Evolutionary conservation across 202 grass and related monocot species (phyloP).

Genomic region (Miscanthus sacchariflorus): DNA sequence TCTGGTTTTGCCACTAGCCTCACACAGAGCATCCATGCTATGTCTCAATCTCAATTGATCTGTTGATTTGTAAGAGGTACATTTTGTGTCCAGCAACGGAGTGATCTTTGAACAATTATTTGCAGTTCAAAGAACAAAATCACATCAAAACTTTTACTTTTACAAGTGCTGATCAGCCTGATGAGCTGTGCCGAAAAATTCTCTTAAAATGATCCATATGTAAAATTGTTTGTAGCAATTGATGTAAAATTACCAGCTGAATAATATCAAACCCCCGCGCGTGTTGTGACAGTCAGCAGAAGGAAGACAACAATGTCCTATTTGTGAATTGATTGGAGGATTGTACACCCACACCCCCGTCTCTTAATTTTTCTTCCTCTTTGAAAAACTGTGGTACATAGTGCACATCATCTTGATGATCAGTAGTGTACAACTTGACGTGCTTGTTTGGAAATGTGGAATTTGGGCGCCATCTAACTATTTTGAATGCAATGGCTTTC

Average conservation of each 20-base stretch:
- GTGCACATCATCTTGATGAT: not conserved
- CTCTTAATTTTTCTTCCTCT: not conserved
- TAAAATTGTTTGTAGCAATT: not conserved
- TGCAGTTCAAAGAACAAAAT: not conserved
- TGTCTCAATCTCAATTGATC: not conserved
- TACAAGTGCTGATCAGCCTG: not conserved
- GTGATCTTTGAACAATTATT: not conserved
- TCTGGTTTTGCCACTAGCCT: not conserved
- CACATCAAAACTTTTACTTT: not conserved
- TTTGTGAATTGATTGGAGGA: not conserved
- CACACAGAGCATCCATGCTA: not conserved
- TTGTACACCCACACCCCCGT: not conserved
- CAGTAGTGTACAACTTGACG: not conserved
- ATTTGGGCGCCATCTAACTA: not conserved
- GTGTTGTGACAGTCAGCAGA: not conserved
- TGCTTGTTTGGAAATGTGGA: not conserved
- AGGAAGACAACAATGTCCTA: not conserved
- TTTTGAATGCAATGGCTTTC: not conserved
- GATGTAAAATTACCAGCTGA: not conserved
- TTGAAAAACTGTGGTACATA: not conserved
- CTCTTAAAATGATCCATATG: not conserved
- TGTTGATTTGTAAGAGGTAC: slow-evolving; percentile 17
- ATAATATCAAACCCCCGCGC: not conserved
- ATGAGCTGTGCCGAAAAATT: not conserved
- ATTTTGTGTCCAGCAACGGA: not conserved